These are phyloP conservation scores for Exophiala spinifera DNA, from an alignment of 2,329 filamentous ascomycete genomes.

Conservation along the genomic window DNA sequence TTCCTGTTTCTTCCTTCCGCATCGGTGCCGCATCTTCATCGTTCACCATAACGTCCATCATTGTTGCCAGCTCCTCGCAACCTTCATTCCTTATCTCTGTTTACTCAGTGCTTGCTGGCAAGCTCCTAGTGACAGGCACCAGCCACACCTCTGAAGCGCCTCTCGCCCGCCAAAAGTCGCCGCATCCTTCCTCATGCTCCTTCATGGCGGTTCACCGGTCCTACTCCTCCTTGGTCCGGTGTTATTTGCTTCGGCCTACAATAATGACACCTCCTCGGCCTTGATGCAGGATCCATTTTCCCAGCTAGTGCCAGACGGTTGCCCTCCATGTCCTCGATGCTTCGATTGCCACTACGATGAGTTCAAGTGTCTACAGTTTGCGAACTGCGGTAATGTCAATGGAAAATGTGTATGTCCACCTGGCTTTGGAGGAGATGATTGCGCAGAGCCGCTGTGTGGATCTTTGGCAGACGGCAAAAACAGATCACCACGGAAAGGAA, in stretches of 20 bases:
- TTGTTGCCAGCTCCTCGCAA: background rate
- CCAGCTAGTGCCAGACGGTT: conserved; percentile 63
- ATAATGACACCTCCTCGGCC: conserved; percentile 60
- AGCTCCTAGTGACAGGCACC: conserved; percentile 22
- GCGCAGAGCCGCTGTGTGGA: conserved; percentile 85
- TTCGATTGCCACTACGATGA: conserved; percentile 97
- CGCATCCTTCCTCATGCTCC: conserved; percentile 13
- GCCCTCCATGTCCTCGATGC: conserved; percentile 52
- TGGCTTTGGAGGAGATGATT: conserved; percentile 93
- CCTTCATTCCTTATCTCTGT: background rate
- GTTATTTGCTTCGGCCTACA: conserved; percentile 27
- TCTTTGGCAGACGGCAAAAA: conserved; percentile 79
- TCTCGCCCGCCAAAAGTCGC: conserved; percentile 8
- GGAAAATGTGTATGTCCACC: conserved; percentile 90
- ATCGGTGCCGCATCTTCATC: conserved; percentile 3
- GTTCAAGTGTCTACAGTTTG: conserved; percentile 87
- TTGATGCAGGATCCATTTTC: conserved; percentile 62
- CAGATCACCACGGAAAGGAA: conserved; percentile 67
- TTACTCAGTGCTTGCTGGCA: conserved; percentile 6
- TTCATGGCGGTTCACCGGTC: conserved; percentile 18
- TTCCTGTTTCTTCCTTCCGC: background rate
- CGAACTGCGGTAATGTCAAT: conserved; percentile 81
- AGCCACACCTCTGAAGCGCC: conserved; percentile 13
- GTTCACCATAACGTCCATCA: background rate
- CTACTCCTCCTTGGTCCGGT: conserved; percentile 12